These are phyloP conservation scores for Termitomyces sp. DNA, from an alignment of 768 basidiomycete genomes.

Conservation along the genomic window DNA sequence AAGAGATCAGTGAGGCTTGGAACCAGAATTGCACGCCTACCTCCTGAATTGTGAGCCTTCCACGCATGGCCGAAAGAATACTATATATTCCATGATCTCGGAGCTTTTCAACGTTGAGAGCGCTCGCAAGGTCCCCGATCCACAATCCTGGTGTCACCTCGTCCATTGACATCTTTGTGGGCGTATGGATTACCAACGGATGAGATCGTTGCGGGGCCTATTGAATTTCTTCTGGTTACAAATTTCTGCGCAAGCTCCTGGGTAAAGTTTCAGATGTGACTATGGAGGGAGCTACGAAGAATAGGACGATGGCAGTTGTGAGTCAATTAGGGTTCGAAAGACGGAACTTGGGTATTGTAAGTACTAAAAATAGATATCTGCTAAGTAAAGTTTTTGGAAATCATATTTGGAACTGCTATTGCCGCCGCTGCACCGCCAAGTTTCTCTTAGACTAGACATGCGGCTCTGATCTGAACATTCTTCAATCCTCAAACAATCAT, in stretches of 20 bases:
- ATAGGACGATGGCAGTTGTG: not conserved
- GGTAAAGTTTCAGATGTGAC: too few species aligned
- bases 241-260: not conserved
- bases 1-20: not conserved
- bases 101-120: slow-evolving; percentile 55
- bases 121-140: slow-evolving; percentile 78
- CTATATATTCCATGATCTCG: slow-evolving; percentile 70
- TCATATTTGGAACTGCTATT: not conserved
- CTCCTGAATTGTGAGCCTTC: slow-evolving; percentile 58
- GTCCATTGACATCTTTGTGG: slow-evolving; percentile 47
- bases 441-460: too few species aligned
- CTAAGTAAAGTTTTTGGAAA: not conserved
- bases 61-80: slow-evolving; percentile 69
- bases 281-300: not conserved
- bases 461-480: too few species aligned
- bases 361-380: not conserved
- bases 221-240: not conserved
- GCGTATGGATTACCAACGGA: not conserved
- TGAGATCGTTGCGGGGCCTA: not conserved
- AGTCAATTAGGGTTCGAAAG: not conserved
- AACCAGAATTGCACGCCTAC: slow-evolving; percentile 28
- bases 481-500: not conserved
- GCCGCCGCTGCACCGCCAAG: too few species aligned
- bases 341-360: not conserved
- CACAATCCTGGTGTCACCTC: slow-evolving; percentile 76